Conservation (phyloP, 371 early-diverging fungal genomes). For the Basidiobolus meristosporus region DNA sequence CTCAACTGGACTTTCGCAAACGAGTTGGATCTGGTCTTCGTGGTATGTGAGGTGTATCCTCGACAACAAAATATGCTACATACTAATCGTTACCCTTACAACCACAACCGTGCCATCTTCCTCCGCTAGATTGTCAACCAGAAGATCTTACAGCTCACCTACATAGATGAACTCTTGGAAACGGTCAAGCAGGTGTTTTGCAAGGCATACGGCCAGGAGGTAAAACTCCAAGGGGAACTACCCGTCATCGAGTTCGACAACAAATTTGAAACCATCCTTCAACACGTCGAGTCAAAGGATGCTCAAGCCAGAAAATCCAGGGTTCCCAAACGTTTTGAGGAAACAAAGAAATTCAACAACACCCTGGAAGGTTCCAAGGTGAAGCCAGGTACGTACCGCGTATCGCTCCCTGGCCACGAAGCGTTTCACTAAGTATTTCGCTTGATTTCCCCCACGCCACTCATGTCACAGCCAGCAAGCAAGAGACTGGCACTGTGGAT, state of each 20-base stretch:
- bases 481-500: neutral
- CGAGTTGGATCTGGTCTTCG: conserved; percentile 71
- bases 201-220: neutral
- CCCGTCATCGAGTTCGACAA: conserved; percentile 10
- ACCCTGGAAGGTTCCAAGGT: conserved; percentile 50
- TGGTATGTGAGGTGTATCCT: conserved; percentile 22
- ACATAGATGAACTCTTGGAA: conserved; percentile 68
- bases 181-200: conserved; percentile 13
- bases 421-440: neutral
- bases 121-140: conserved; percentile 60
- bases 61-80: too few relatives aligned
- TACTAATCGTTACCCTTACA: neutral
- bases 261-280: conserved; percentile 14
- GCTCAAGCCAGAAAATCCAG: conserved; percentile 14
- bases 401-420: too few relatives aligned
- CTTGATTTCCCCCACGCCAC: too few relatives aligned
- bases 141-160: conserved; percentile 66
- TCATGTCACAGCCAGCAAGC: too few relatives aligned
- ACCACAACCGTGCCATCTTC: neutral
- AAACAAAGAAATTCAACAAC: conserved; percentile 59
- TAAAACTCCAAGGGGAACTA: too few relatives aligned
- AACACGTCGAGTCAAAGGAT: conserved; percentile 21
- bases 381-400: conserved; percentile 22
- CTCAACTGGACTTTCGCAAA: conserved; percentile 75
- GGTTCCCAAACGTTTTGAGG: conserved; percentile 64